phyloP scores from a whole-genome alignment of 768 basidiomycete species.

The Leccinum arenicola region DNA sequence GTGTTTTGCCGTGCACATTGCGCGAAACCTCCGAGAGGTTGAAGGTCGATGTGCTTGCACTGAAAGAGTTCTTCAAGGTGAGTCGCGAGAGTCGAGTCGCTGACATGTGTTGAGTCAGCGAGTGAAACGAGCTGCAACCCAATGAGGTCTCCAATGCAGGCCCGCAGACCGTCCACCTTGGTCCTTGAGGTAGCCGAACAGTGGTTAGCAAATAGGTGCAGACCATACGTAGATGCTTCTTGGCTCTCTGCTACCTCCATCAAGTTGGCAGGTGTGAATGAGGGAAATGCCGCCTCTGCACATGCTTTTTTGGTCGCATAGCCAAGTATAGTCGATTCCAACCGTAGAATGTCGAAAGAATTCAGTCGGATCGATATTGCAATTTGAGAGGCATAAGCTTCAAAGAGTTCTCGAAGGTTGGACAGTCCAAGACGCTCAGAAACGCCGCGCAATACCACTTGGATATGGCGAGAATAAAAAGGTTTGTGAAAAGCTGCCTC shows the following conservation, averaged over 20 bases:
- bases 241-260: conserved; percentile 36
- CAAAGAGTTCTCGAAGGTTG: conserved; percentile 62
- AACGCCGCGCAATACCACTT: conserved; percentile 57
- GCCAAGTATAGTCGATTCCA: conserved; percentile 76
- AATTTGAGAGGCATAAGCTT: conserved; percentile 74
- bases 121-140: conserved; percentile 55
- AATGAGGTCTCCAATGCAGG: conserved; percentile 69
- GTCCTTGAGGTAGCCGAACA: conserved; percentile 59
- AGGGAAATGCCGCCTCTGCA: conserved; percentile 62
- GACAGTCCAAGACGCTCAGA: conserved; percentile 65
- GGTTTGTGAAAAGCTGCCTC: conserved; percentile 51
- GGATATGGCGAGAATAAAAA: conserved; percentile 32
- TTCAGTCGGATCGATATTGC: conserved; percentile 60
- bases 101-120: conserved; percentile 33
- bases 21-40: conserved; percentile 32
- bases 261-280: conserved; percentile 67
- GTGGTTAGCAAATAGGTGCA: conserved; percentile 52
- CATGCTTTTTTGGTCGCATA: conserved; percentile 65
- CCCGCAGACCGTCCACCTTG: conserved; percentile 47
- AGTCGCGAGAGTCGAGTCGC: conserved; percentile 18
- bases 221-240: conserved; percentile 36
- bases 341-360: conserved; percentile 48
- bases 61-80: conserved; percentile 37
- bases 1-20: conserved; percentile 41
- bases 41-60: conserved; percentile 30